A percentile compares a stretch with the other conserved stretches of the same genome.
Evolutionary conservation across 129 eudicot species (phyloP).

Genomic region (Flaveria sonorensis): DNA sequence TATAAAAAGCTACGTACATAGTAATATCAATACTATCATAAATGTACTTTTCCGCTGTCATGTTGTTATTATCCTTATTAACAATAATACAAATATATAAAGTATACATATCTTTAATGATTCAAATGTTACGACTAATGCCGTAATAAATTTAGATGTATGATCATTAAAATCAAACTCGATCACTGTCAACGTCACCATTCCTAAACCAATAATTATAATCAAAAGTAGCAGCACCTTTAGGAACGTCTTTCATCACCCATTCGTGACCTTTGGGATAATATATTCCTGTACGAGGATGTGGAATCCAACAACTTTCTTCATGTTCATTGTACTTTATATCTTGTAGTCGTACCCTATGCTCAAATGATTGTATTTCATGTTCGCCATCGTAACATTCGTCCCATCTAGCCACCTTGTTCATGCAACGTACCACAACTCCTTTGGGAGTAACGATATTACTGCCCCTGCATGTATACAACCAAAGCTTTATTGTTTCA

Average conservation of each 20-base stretch:
- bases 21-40: too few species aligned
- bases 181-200: conserved; percentile 13
- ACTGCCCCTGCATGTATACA: conserved; percentile 26
- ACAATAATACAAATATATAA: too few species aligned
- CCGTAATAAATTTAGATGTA: background rate
- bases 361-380: conserved; percentile 21
- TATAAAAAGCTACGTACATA: too few species aligned
- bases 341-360: conserved; percentile 10
- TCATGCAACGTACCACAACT: conserved; percentile 33
- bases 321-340: conserved; percentile 4
- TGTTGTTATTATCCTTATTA: too few species aligned
- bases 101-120: background rate
- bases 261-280: conserved; percentile 60
- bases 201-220: conserved; percentile 51
- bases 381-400: conserved; percentile 25
- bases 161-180: background rate
- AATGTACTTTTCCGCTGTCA: too few species aligned
- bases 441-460: conserved; percentile 13
- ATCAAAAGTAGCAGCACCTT: conserved; percentile 48
- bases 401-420: conserved; percentile 24
- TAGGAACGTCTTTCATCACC: conserved; percentile 67
- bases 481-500: background rate
- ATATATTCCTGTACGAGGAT: conserved; percentile 69
- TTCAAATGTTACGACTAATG: background rate
- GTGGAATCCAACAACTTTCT: conserved; percentile 48